Conservation (phyloP, 306 rosid species). For the Argentina anserina region DNA sequence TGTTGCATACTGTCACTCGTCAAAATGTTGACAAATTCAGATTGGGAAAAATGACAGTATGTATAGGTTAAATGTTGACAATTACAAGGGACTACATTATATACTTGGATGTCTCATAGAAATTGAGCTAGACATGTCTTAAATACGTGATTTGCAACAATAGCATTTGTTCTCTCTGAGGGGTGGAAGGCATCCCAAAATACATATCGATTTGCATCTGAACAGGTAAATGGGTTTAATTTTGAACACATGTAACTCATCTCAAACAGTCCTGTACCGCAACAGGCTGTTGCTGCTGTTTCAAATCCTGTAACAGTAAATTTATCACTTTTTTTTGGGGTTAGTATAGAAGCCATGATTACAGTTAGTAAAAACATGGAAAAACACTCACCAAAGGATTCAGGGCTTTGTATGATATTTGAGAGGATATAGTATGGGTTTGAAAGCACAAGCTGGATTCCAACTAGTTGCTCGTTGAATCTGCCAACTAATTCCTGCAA, state of each 20-base stretch:
- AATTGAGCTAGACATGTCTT: conserved; percentile 32
- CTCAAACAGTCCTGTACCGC: conserved; percentile 45
- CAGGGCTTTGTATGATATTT: conserved; percentile 40
- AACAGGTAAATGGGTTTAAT: conserved; percentile 44
- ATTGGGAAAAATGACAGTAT: background rate
- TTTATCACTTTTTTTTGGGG: background rate
- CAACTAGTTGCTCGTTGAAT: conserved; percentile 26
- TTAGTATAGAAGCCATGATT: background rate
- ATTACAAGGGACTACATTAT: background rate
- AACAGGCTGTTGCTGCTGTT: conserved; percentile 38
- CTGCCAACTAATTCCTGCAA: conserved; percentile 28
- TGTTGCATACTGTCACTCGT: background rate
- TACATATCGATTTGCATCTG: conserved; percentile 46
- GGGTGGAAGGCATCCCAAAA: conserved; percentile 66
- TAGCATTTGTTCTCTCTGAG: conserved; percentile 45
- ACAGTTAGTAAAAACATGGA: background rate
- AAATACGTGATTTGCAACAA: conserved; percentile 40
- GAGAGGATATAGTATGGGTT: conserved; percentile 38
- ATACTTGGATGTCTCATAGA: conserved; percentile 4
- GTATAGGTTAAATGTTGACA: background rate
- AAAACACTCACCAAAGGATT: conserved; percentile 30
- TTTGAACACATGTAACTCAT: conserved; percentile 41
- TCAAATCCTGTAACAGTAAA: conserved; percentile 38
- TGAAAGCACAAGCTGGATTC: conserved; percentile 33
- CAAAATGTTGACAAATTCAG: background rate